phyloP scores from a whole-genome alignment of 2,329 filamentous ascomycete genomes.

The Sphaceloma murrayae region DNA sequence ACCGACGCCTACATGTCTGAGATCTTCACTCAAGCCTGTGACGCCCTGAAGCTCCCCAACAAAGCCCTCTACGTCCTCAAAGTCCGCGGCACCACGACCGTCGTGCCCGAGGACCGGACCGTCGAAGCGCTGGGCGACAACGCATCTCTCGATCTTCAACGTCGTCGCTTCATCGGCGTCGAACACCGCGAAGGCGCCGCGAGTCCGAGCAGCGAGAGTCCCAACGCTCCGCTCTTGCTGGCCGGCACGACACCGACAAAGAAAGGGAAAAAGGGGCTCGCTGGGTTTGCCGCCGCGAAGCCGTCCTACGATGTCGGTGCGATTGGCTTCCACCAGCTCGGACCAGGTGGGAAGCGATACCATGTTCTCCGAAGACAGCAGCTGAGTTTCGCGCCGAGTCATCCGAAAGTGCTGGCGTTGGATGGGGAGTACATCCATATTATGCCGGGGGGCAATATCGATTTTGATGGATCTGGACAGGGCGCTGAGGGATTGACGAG shows the following conservation, averaged over 20 bases:
- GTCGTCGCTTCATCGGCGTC: constrained; percentile 60
- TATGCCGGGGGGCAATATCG: constrained; percentile 48
- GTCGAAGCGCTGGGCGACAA: constrained; percentile 70
- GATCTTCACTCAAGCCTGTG: constrained; percentile 67
- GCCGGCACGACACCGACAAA: constrained; percentile 39
- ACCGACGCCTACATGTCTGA: constrained; percentile 78
- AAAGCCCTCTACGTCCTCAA: constrained; percentile 72
- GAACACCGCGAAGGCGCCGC: constrained; percentile 50
- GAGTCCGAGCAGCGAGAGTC: constrained; percentile 60
- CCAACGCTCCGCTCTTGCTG: constrained; percentile 55
- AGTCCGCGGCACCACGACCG: constrained; percentile 61
- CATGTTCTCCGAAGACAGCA: constrained; percentile 73
- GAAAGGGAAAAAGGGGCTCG: constrained; percentile 34
- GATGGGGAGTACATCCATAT: constrained; percentile 84
- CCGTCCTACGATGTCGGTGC: constrained; percentile 35
- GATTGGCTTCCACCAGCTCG: constrained; percentile 17
- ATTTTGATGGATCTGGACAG: constrained; percentile 23
- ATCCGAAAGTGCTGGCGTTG: constrained; percentile 66
- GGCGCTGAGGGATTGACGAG: constrained; percentile 37
- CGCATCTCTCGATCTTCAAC: constrained; percentile 63
- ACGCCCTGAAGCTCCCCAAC: constrained; percentile 61
- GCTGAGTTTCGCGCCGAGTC: constrained; percentile 67
- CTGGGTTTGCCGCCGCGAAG: constrained; percentile 16
- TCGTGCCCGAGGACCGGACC: constrained; percentile 66
- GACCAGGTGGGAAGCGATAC: constrained; percentile 50